Percentiles rank a stretch among this genome's conserved stretches.
Evolutionary conservation across 345 rosid genomes (phyloP).

Genomic region (Eucalyptus marginata): DNA sequence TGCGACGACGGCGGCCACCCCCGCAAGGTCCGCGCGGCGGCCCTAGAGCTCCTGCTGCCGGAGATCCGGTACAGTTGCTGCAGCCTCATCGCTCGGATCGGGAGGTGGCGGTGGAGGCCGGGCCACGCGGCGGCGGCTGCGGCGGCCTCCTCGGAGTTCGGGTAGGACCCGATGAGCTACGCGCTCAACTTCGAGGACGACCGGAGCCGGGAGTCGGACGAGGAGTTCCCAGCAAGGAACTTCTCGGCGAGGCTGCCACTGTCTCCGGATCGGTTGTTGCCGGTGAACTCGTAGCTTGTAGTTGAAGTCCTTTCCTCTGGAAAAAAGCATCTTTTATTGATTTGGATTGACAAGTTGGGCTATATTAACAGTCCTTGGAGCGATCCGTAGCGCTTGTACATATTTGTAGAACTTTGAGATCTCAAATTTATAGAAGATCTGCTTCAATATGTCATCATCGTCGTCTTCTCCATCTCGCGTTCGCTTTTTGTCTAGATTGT

Average conservation of each 20-base stretch:
- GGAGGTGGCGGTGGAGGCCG: background rate
- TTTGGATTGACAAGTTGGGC: background rate
- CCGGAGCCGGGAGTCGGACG: background rate
- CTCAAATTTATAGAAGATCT: background rate
- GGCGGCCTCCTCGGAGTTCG: slow-evolving; percentile 16
- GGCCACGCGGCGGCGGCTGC: slow-evolving; percentile 10
- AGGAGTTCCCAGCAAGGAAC: slow-evolving; percentile 10
- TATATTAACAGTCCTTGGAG: background rate
- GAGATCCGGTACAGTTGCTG: background rate
- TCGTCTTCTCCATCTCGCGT: background rate
- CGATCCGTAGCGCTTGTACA: no score
- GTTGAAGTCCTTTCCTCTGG: background rate
- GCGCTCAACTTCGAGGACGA: slow-evolving; percentile 67
- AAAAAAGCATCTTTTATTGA: no score
- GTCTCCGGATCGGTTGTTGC: slow-evolving; percentile 19
- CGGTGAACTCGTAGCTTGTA: background rate
- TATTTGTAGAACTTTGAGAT: background rate
- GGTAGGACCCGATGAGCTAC: slow-evolving; percentile 60
- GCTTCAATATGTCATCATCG: background rate
- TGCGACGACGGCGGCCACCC: background rate
- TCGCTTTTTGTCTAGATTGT: no score
- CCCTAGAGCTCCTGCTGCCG: background rate
- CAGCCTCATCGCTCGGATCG: background rate
- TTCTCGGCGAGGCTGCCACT: slow-evolving; percentile 53
- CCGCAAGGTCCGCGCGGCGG: background rate